Evolutionary conservation across 1,139 yeast genomes (phyloP).

Genomic region (Hemisphaericaspora xylofermentans): DNA sequence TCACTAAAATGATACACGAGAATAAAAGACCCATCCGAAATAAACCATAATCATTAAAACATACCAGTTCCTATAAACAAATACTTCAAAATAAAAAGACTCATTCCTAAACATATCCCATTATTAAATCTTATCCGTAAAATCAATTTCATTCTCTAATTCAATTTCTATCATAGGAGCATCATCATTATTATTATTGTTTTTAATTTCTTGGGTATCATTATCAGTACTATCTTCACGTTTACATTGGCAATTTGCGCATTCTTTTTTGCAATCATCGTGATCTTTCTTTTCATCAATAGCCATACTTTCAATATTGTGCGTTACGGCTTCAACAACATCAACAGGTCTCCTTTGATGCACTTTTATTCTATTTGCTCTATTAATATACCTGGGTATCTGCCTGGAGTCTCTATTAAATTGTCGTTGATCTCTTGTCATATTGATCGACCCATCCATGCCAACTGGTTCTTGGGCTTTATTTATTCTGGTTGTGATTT

Average conservation of each 20-base stretch:
- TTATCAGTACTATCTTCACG: constrained; percentile 3
- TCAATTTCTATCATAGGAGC: constrained; percentile 11
- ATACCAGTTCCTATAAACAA: too few relatives aligned
- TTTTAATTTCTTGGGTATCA: background rate
- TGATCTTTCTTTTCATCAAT: constrained; percentile 4
- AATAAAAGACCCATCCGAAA: too few relatives aligned
- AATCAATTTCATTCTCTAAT: constrained; percentile 19
- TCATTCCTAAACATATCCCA: background rate
- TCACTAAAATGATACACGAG: too few relatives aligned
- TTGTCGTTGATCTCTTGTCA: background rate
- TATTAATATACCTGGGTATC: background rate
- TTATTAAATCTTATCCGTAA: constrained; percentile 14
- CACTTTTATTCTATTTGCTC: constrained; percentile 2
- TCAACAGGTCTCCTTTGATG: background rate
- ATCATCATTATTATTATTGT: constrained; percentile 4
- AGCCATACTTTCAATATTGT: constrained; percentile 3
- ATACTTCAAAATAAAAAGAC: too few relatives aligned
- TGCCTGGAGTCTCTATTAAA: background rate
- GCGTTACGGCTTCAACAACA: constrained; percentile 3
- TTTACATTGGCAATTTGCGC: constrained; percentile 11
- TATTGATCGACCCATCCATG: background rate
- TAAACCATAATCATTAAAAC: background rate
- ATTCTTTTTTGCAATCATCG: constrained; percentile 10
- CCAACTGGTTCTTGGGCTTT: constrained; percentile 11
- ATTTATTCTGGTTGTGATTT: constrained; percentile 21